These are phyloP conservation scores for Symbiodinium natans DNA, from an alignment of 73 alveolate species.

Conservation along the genomic window DNA sequence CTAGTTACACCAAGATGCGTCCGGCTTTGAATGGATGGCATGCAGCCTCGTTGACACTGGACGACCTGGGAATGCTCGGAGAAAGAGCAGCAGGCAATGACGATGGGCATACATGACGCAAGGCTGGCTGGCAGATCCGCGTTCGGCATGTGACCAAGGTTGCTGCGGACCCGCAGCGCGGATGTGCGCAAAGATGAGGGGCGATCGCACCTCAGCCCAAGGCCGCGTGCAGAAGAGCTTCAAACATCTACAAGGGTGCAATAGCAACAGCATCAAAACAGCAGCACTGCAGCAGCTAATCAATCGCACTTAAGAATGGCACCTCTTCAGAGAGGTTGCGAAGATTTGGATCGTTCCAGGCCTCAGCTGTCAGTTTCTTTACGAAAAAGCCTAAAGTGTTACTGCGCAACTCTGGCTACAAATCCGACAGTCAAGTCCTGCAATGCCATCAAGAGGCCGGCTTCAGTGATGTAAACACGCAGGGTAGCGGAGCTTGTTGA, in stretches of 20 bases:
- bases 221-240: background rate
- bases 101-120: background rate
- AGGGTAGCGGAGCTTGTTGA: constrained; percentile 83
- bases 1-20: background rate
- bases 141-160: background rate
- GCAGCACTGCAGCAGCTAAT: background rate
- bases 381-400: too few relatives aligned
- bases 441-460: background rate
- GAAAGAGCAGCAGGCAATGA: background rate
- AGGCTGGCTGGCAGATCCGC: background rate
- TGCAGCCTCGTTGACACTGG: constrained; percentile 73
- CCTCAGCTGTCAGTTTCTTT: background rate
- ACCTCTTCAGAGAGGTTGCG: constrained; percentile 79
- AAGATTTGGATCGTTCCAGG: constrained; percentile 83
- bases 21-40: constrained; percentile 92
- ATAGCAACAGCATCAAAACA: background rate
- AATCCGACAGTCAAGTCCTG: background rate
- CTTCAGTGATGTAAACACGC: constrained; percentile 78
- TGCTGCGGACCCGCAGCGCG: constrained; percentile 75
- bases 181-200: constrained; percentile 71
- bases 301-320: background rate
- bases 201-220: constrained; percentile 52
- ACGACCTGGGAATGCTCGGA: constrained; percentile 7
- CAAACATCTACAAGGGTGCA: too few relatives aligned
- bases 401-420: background rate